These are phyloP conservation scores for Litsea cubeba DNA, from an alignment of 164 flowering plant species.

Conservation along the genomic window DNA sequence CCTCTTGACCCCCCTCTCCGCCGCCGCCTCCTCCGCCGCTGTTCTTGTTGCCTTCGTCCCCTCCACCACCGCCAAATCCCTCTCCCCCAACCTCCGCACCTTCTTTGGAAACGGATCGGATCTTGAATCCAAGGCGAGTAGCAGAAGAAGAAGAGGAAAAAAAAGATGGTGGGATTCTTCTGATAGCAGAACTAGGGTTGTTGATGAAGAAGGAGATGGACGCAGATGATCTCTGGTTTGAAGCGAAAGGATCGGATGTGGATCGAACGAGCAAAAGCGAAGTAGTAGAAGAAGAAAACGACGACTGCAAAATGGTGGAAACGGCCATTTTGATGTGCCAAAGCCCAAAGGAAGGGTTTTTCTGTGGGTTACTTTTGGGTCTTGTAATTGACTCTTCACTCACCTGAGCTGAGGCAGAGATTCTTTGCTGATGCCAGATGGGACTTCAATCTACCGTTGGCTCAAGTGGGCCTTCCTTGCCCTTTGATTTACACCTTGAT, in stretches of 20 bases:
- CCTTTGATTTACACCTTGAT: no score
- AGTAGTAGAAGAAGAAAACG: neutral
- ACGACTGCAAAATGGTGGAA: neutral
- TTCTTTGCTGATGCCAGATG: no score
- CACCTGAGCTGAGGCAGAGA: no score
- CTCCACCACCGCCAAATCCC: slow-evolving; percentile 23
- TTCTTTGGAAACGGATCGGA: neutral
- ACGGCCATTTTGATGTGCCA: neutral
- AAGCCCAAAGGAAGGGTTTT: no score
- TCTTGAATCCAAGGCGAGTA: neutral
- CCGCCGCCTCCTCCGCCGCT: slow-evolving; percentile 31
- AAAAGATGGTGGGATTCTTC: neutral
- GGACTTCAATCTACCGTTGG: no score
- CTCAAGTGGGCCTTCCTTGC: no score
- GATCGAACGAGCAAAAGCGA: neutral
- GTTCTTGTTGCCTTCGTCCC: slow-evolving; percentile 30
- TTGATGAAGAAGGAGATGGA: neutral
- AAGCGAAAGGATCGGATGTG: neutral
- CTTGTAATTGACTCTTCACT: no score
- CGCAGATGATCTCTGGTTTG: neutral
- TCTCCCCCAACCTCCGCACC: neutral
- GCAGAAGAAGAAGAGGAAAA: neutral
- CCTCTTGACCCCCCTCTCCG: slow-evolving; percentile 18
- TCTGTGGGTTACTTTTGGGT: no score
- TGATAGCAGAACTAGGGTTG: neutral